Evolutionary conservation across 2,329 filamentous ascomycete species (phyloP).

Genomic region (Chrysoporthe cubensis): DNA sequence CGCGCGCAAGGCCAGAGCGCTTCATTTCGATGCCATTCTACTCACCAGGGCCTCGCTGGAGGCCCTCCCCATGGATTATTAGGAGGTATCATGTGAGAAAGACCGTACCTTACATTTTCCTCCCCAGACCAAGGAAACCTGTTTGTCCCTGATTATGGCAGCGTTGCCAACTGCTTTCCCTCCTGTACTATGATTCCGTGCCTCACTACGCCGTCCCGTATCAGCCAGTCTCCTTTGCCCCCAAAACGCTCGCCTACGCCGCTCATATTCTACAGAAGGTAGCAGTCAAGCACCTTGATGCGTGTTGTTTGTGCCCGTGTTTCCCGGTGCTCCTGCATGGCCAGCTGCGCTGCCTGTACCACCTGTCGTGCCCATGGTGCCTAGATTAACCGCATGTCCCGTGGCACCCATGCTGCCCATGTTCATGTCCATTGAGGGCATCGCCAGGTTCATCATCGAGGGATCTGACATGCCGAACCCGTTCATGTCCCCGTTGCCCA

Average conservation of each 20-base stretch:
- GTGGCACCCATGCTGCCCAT: slow-evolving; percentile 15
- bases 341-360: slow-evolving; percentile 10
- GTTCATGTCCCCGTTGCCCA: slow-evolving; percentile 28
- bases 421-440: slow-evolving; percentile 26
- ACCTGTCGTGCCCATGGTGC: slow-evolving; percentile 11
- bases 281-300: neutral
- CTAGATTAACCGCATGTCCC: slow-evolving; percentile 9
- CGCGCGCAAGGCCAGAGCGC: neutral
- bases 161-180: neutral
- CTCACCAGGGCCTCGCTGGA: neutral
- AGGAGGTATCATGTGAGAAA: slow-evolving; percentile 9
- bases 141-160: neutral
- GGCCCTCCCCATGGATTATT: neutral
- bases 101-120: slow-evolving; percentile 23
- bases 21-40: slow-evolving; percentile 10
- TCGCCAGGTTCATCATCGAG: slow-evolving; percentile 26
- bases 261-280: neutral
- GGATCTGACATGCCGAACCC: slow-evolving; percentile 26
- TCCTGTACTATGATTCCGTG: neutral
- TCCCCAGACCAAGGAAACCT: neutral
- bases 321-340: slow-evolving; percentile 2
- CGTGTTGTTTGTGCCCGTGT: slow-evolving; percentile 4
- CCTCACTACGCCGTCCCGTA: neutral
- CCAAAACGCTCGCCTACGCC: neutral
- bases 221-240: neutral